Conservation (phyloP, 768 basidiomycete species). For the Scleroderma bovista region DNA sequence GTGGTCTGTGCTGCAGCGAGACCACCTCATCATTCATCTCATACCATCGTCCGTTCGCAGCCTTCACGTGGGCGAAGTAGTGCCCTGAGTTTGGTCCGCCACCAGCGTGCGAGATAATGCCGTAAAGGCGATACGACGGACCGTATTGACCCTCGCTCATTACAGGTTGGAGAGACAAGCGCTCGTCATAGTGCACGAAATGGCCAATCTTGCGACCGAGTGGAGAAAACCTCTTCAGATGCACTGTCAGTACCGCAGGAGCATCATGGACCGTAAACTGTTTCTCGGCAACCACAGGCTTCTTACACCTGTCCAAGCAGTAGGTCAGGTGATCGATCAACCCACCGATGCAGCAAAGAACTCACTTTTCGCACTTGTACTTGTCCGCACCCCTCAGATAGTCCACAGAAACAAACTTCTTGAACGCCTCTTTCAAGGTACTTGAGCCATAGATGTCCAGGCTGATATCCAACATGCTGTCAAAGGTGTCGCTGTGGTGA, state of each 20-base stretch:
- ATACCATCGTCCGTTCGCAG: conserved; percentile 67
- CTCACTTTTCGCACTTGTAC: conserved; percentile 98
- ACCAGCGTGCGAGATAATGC: conserved; percentile 90
- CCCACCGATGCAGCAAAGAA: conserved; percentile 9
- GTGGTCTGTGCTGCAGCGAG: conserved; percentile 34
- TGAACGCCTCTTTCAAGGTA: conserved; percentile 65
- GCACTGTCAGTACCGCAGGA: conserved; percentile 83
- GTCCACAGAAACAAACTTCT: conserved; percentile 79
- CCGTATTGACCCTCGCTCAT: conserved; percentile 82
- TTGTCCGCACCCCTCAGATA: conserved; percentile 86
- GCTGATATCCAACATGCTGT: conserved; percentile 90
- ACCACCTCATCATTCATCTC: conserved; percentile 94
- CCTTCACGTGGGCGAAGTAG: conserved; percentile 83
- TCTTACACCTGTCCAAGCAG: conserved; percentile 71
- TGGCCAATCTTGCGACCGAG: conserved; percentile 83
- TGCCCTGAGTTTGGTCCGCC: conserved; percentile 93
- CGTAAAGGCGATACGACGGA: conserved; percentile 82
- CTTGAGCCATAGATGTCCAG: conserved; percentile 72
- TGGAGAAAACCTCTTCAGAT: conserved; percentile 92
- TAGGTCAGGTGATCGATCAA: conserved; percentile 8
- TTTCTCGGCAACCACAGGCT: conserved; percentile 85
- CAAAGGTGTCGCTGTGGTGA: conserved; percentile 93
- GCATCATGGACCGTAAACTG: conserved; percentile 84
- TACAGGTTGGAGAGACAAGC: conserved; percentile 61
- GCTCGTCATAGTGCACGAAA: conserved; percentile 72